Conservation (phyloP, 2,329 filamentous ascomycete genomes). For the Aspergillus proliferans region DNA sequence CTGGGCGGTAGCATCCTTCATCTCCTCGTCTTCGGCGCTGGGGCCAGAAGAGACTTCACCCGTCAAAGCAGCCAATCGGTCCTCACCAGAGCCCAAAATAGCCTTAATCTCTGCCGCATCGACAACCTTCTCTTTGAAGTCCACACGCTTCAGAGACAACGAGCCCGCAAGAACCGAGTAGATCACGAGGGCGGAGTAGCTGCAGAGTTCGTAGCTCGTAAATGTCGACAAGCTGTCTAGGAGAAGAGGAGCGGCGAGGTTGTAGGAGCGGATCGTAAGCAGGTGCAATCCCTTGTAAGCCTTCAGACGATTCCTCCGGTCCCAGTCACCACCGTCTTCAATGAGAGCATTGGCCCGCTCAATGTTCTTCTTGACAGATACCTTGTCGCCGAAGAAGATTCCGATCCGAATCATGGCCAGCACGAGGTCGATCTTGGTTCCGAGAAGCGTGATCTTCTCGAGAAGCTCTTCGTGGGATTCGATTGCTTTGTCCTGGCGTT, state of each 20-base stretch:
- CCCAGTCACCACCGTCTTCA: constrained; percentile 95
- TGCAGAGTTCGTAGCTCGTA: constrained; percentile 97
- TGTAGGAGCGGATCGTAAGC: constrained; percentile 86
- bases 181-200: constrained; percentile 87
- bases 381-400: constrained; percentile 91
- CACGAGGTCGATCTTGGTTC: constrained; percentile 94
- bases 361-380: constrained; percentile 87
- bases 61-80: constrained; percentile 75
- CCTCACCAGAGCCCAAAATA: constrained; percentile 82
- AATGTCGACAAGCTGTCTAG: constrained; percentile 97
- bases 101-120: constrained; percentile 98
- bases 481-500: constrained; percentile 77
- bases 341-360: constrained; percentile 85
- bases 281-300: constrained; percentile 94
- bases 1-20: constrained; percentile 57
- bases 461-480: constrained; percentile 87
- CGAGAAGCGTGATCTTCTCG: constrained; percentile 94
- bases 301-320: constrained; percentile 95
- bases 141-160: constrained; percentile 88
- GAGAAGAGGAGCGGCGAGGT: constrained; percentile 79
- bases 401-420: constrained; percentile 93
- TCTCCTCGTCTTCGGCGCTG: constrained; percentile 68
- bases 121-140: constrained; percentile 98
- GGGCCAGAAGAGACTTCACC: constrained; percentile 77
- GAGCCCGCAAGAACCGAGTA: constrained; percentile 94